These are phyloP conservation scores for Mucor indicus DNA, from an alignment of 371 early-diverging fungal species.

Conservation along the genomic window DNA sequence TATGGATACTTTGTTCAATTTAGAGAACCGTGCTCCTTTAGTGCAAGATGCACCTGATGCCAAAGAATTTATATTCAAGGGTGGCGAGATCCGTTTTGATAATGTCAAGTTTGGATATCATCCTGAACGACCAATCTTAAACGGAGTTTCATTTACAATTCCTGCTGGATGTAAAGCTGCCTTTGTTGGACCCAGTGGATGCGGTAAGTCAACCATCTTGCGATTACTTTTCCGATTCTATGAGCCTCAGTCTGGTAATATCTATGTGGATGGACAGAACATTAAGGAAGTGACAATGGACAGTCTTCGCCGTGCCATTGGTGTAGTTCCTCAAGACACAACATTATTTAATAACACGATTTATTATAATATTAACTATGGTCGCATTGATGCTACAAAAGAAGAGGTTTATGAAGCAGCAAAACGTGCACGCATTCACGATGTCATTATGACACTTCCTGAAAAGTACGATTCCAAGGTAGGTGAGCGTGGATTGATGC, in stretches of 20 bases:
- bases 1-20: conserved; percentile 92
- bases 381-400: conserved; percentile 55
- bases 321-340: conserved; percentile 89
- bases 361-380: conserved; percentile 81
- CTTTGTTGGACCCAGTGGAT: conserved; percentile 95
- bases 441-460: conserved; percentile 64
- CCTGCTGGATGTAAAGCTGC: conserved; percentile 89
- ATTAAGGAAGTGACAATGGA: conserved; percentile 67
- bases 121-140: conserved; percentile 70
- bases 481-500: conserved; percentile 90
- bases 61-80: conserved; percentile 47
- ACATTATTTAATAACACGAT: conserved; percentile 85
- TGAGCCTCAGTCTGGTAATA: conserved; percentile 72
- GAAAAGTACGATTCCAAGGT: conserved; percentile 88
- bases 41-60: conserved; percentile 58
- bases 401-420: conserved; percentile 79
- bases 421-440: conserved; percentile 79
- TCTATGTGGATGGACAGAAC: conserved; percentile 78
- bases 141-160: conserved; percentile 77
- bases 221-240: conserved; percentile 85
- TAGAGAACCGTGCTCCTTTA: conserved; percentile 61
- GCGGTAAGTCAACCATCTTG: conserved; percentile 86
- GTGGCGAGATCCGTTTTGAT: conserved; percentile 77
- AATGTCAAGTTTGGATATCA: conserved; percentile 88
- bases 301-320: conserved; percentile 71